Conservation (phyloP, 2,329 filamentous ascomycete species). For the Neobulgaria alba region DNA sequence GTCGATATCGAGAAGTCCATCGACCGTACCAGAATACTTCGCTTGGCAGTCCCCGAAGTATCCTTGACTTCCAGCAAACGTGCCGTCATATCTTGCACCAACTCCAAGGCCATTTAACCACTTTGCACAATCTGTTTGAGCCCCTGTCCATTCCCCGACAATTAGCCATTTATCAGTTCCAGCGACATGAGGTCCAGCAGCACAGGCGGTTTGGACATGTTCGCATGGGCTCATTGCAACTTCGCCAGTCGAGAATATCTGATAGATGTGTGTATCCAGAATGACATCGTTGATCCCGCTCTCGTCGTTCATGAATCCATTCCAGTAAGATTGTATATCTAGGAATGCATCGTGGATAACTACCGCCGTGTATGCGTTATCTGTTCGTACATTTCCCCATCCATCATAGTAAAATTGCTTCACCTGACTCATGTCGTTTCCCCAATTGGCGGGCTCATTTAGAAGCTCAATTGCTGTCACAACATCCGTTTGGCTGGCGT, state of each 20-base stretch:
- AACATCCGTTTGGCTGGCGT: slow-evolving; percentile 33
- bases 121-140: slow-evolving; percentile 36
- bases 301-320: slow-evolving; percentile 51
- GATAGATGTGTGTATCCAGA: slow-evolving; percentile 37
- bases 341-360: slow-evolving; percentile 52
- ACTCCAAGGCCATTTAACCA: slow-evolving; percentile 48
- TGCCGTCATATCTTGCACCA: slow-evolving; percentile 45
- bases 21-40: slow-evolving; percentile 38
- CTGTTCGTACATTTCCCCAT: slow-evolving; percentile 37
- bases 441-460: slow-evolving; percentile 33
- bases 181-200: slow-evolving; percentile 27
- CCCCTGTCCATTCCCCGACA: slow-evolving; percentile 37
- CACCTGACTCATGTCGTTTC: slow-evolving; percentile 28
- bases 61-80: slow-evolving; percentile 29
- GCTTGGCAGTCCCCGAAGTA: slow-evolving; percentile 31
- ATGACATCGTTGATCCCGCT: slow-evolving; percentile 30
- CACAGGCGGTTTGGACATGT: slow-evolving; percentile 35
- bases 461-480: slow-evolving; percentile 36
- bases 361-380: slow-evolving; percentile 39
- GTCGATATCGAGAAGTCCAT: slow-evolving; percentile 28
- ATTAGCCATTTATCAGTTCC: slow-evolving; percentile 28
- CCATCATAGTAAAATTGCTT: slow-evolving; percentile 42
- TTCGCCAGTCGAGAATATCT: slow-evolving; percentile 32
- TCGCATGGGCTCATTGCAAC: slow-evolving; percentile 30
- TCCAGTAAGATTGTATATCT: slow-evolving; percentile 44